These are phyloP conservation scores for Neurospora africana DNA, from an alignment of 495 filamentous ascomycete species.

Conservation along the genomic window DNA sequence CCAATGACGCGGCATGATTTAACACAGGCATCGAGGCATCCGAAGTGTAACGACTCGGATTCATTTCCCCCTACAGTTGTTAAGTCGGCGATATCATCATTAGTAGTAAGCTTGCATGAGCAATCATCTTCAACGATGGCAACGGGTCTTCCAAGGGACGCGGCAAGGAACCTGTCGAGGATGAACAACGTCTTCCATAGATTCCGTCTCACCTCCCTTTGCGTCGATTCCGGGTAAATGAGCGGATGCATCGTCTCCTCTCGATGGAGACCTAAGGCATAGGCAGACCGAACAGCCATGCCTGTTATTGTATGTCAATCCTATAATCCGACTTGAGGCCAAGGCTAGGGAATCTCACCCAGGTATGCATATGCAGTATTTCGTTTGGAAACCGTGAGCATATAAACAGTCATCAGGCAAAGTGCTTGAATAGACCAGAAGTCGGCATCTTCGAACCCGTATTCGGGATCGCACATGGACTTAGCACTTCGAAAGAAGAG, in stretches of 20 bases:
- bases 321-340: neutral
- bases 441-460: slow-evolving; percentile 51
- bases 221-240: slow-evolving; percentile 31
- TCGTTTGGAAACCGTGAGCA: slow-evolving; percentile 44
- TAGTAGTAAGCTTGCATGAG: slow-evolving; percentile 29
- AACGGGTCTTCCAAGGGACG: slow-evolving; percentile 48
- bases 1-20: slow-evolving; percentile 55
- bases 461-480: slow-evolving; percentile 40
- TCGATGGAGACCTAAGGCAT: slow-evolving; percentile 49
- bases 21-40: slow-evolving; percentile 42
- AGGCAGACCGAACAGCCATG: slow-evolving; percentile 53
- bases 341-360: slow-evolving; percentile 26
- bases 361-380: slow-evolving; percentile 51
- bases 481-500: slow-evolving; percentile 50
- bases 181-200: slow-evolving; percentile 53
- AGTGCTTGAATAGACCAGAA: slow-evolving; percentile 55
- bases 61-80: slow-evolving; percentile 15
- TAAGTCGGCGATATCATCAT: slow-evolving; percentile 23
- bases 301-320: slow-evolving; percentile 21
- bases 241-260: slow-evolving; percentile 44
- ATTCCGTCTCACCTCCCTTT: slow-evolving; percentile 39
- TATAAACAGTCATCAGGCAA: slow-evolving; percentile 50
- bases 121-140: slow-evolving; percentile 54
- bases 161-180: slow-evolving; percentile 50
- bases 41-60: slow-evolving; percentile 16